Base-by-base conservation (phyloP, 2,329 filamentous ascomycete species). In the Colletotrichum orchidophilum region DNA sequence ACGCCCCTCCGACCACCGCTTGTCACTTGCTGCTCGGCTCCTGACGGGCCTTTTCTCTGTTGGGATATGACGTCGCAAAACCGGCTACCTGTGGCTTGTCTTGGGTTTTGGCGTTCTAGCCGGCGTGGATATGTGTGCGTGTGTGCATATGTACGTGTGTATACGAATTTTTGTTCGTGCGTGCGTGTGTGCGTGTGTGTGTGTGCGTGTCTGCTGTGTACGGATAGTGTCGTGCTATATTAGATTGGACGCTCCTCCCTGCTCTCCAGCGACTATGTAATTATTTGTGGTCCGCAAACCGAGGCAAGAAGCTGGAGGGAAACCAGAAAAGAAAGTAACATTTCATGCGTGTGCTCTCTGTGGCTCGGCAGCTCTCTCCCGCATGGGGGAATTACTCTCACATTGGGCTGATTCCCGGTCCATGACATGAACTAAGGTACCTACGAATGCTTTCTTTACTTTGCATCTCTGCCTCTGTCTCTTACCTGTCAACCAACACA, bases 31-130 rank as follows among this genome's bases (percentile, higher is more conserved):
- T 29, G 15, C 29, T 29, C 57, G 68, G 49, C 15, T 53, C 63
- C 57, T 27, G 53, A 21, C 53, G 21, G 57, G n/a, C 57, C 67
- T 42, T 65, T 57, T 53, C 27, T 49, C 50, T 58, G 57, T 67
- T 52, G 63, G 57, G 57, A 67, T 33, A 71, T 71, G 68, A 71
- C 68, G 68, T 71, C 57, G 68, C n/a, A 67, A 39, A 39, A 33
- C 31, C 57, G 57, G 57, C 42, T 21, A 24, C 39, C 13, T 52
- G 13, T 54, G 63, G 49, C 57, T 61, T 70, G 63, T 63, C 52
- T 67, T 62, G 68, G 11, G 58, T 58, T 57, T 53, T 42, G 46
- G 39, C 13, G 27, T 46, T 46, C 39, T 46, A 18, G 39, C 39
- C 39, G 39, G 39, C 39, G 15, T 46, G 18, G 8, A 18, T 46